phyloP scores from a whole-genome alignment of 805 yeast genomes.

The Cyberlindnera petersonii region DNA sequence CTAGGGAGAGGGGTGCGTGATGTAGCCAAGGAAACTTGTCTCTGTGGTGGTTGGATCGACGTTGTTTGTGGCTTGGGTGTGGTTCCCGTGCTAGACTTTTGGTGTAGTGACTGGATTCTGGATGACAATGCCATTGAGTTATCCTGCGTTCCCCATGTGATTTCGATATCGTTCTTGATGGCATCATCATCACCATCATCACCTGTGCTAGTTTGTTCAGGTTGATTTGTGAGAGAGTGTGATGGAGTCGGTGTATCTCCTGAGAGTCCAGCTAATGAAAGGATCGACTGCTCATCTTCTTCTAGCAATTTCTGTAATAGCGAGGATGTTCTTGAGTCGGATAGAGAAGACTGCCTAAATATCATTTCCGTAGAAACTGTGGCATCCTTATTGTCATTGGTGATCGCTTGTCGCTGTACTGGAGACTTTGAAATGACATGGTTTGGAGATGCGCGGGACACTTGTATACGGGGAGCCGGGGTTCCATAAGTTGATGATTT shows the following conservation, averaged over 20 bases:
- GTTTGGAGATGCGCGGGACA: constrained; percentile 1
- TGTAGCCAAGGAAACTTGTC: background rate
- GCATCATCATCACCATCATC: too few relatives aligned
- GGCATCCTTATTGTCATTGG: too few relatives aligned
- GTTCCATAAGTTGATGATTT: background rate
- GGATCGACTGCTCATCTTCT: constrained; percentile 1
- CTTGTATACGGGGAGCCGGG: background rate
- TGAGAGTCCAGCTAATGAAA: too few relatives aligned
- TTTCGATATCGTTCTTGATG: background rate
- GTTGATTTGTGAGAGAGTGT: too few relatives aligned
- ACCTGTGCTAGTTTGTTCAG: background rate
- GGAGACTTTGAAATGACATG: background rate
- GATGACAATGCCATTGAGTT: constrained; percentile 1
- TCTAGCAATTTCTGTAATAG: constrained; percentile 4
- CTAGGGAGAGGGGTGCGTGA: constrained; percentile 9
- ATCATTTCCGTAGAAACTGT: too few relatives aligned
- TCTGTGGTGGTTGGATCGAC: background rate
- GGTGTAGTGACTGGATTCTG: background rate
- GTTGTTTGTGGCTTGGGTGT: background rate
- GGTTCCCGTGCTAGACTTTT: too few relatives aligned
- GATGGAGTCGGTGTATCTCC: too few relatives aligned
- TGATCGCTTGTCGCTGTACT: background rate
- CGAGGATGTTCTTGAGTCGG: background rate
- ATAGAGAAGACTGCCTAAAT: too few relatives aligned
- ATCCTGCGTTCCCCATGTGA: constrained; percentile 14